Percentiles rank a stretch among this genome's conserved stretches.
Evolutionary conservation across 1,284 basidiomycete genomes (phyloP).

Genomic region (Pisolithus thermaeus): DNA sequence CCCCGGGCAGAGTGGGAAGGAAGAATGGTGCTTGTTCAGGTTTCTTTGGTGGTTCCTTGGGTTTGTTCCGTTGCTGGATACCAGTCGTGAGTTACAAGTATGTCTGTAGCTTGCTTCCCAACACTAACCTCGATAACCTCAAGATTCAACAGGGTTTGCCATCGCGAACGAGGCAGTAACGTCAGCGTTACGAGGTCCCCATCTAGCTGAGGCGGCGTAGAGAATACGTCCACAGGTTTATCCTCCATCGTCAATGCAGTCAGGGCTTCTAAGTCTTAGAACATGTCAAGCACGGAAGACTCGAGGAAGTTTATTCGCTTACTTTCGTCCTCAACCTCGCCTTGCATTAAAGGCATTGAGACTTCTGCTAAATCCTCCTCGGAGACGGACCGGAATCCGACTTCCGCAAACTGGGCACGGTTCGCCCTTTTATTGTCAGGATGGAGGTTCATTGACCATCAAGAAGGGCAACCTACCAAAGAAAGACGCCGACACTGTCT

Average conservation of each 20-base stretch:
- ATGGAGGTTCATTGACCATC: not conserved
- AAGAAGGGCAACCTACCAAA: constrained; percentile 59
- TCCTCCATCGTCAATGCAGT: constrained; percentile 54
- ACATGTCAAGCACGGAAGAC: constrained; percentile 5
- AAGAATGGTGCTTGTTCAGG: constrained; percentile 98
- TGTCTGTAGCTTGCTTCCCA: not conserved
- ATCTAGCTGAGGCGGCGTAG: constrained; percentile 80
- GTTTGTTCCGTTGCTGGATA: constrained; percentile 86
- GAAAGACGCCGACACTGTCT: constrained; percentile 88
- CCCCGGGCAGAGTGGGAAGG: constrained; percentile 83
- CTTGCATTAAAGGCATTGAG: constrained; percentile 80
- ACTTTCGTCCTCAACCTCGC: constrained; percentile 74
- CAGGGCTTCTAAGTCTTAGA: constrained; percentile 61
- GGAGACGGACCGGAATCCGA: constrained; percentile 75
- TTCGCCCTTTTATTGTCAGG: constrained; percentile 65
- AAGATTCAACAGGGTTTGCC: constrained; percentile 95
- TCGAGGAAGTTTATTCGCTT: constrained; percentile 1
- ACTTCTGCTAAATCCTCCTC: constrained; percentile 72
- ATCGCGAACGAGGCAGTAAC: constrained; percentile 85
- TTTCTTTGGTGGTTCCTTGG: constrained; percentile 91
- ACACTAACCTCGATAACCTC: constrained; percentile 82
- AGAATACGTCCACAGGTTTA: constrained; percentile 62
- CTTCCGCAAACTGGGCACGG: constrained; percentile 86
- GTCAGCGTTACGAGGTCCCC: constrained; percentile 89
- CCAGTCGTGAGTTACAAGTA: not conserved